Evolutionary conservation across 2,329 filamentous ascomycete species (phyloP).

Genomic region (Phialophora expanda): DNA sequence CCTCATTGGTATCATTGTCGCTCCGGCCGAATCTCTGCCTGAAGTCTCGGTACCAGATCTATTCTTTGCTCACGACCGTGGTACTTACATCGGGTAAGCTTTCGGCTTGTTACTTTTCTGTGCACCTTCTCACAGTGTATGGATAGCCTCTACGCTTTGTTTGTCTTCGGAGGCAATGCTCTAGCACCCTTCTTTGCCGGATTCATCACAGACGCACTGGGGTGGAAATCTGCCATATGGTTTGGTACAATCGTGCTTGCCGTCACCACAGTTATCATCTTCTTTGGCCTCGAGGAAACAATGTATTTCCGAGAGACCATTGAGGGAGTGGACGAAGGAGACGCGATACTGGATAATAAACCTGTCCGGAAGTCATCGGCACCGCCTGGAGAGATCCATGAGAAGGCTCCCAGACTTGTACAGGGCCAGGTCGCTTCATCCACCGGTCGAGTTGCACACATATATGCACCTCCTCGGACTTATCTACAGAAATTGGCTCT

Average conservation of each 20-base stretch:
- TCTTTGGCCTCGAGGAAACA: conserved; percentile 67
- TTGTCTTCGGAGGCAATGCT: conserved; percentile 22
- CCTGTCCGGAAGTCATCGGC: too few species aligned
- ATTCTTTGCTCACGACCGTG: conserved; percentile 42
- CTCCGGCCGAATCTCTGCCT: conserved; percentile 56
- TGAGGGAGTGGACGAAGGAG: conserved; percentile 41
- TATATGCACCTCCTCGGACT: too few species aligned
- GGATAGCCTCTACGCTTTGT: too few species aligned
- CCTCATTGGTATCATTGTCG: conserved; percentile 54
- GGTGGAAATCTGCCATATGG: conserved; percentile 55
- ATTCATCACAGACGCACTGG: conserved; percentile 34
- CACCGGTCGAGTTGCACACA: too few species aligned
- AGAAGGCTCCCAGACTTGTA: too few species aligned
- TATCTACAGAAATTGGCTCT: conserved; percentile 18
- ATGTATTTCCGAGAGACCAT: conserved; percentile 55
- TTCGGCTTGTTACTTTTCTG: conserved; percentile 23
- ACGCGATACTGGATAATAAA: too few species aligned
- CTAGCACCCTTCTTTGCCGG: conserved; percentile 47
- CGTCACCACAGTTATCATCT: conserved; percentile 57
- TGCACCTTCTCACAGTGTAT: too few species aligned
- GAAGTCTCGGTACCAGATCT: conserved; percentile 55
- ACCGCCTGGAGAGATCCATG: too few species aligned
- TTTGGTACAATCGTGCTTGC: conserved; percentile 62
- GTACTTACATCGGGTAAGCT: conserved; percentile 33
- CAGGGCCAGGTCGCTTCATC: too few species aligned